Percentiles rank a stretch among this genome's conserved stretches.
phyloP scores from a whole-genome alignment of 495 filamentous ascomycete species.

The Cercophora sp. region DNA sequence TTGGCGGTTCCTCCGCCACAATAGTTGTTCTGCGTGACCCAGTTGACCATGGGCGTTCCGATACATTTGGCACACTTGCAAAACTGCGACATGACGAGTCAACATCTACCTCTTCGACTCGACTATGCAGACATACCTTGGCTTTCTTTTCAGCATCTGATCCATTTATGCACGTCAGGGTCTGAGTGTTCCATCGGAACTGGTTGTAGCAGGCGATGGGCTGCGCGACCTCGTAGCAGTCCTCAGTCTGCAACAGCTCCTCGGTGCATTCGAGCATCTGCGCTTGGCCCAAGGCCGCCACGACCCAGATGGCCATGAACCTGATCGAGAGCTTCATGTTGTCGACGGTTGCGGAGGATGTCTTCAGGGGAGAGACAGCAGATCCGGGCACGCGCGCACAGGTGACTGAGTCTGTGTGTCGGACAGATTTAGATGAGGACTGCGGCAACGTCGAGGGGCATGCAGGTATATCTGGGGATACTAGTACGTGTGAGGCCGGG shows the following conservation, averaged over 20 bases:
- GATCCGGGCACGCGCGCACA: no score
- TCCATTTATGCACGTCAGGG: constrained; percentile 38
- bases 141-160: constrained; percentile 17
- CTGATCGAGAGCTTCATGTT: constrained; percentile 27
- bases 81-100: neutral
- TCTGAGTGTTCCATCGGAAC: constrained; percentile 34
- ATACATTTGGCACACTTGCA: constrained; percentile 5
- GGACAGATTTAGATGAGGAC: neutral
- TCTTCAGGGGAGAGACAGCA: no score
- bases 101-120: neutral
- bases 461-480: neutral
- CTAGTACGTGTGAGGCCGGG: constrained; percentile 1
- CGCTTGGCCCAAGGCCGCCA: constrained; percentile 25
- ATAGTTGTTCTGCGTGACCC: neutral
- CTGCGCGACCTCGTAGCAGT: constrained; percentile 41
- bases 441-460: neutral
- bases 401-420: no score
- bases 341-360: neutral
- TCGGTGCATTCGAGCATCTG: constrained; percentile 27
- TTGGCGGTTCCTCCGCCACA: neutral
- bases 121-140: neutral
- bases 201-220: constrained; percentile 45
- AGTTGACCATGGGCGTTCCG: constrained; percentile 5
- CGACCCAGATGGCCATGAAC: constrained; percentile 23
- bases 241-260: constrained; percentile 32